Evolutionary conservation across 1,284 basidiomycete genomes (phyloP).

Genomic region (Heimioporus punctisporus): DNA sequence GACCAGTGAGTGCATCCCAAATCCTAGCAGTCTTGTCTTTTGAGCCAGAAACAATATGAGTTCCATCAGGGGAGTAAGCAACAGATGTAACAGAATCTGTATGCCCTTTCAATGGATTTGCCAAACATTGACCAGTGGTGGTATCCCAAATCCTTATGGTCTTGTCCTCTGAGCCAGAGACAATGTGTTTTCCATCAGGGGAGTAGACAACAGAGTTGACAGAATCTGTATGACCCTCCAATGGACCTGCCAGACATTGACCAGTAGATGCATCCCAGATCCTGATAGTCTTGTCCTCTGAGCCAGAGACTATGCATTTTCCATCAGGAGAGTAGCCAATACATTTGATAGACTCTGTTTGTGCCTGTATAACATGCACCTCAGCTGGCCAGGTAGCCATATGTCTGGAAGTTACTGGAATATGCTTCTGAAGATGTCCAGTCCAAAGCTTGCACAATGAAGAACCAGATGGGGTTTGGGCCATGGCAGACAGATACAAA

Average conservation of each 20-base stretch:
- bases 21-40: slow-evolving; percentile 5
- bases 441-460: slow-evolving; percentile 14
- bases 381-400: slow-evolving; percentile 21
- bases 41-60: slow-evolving; percentile 11
- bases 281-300: slow-evolving; percentile 10
- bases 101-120: slow-evolving; percentile 12
- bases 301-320: slow-evolving; percentile 14
- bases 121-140: slow-evolving; percentile 10
- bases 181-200: slow-evolving; percentile 12
- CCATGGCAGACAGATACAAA: slow-evolving; percentile 24
- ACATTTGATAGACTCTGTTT: not conserved
- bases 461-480: slow-evolving; percentile 22
- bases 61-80: slow-evolving; percentile 18
- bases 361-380: slow-evolving; percentile 8
- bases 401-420: slow-evolving; percentile 8
- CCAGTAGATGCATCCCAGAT: slow-evolving; percentile 20
- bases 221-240: not conserved
- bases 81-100: not conserved
- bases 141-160: slow-evolving; percentile 16
- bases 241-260: slow-evolving; percentile 13
- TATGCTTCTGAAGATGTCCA: slow-evolving; percentile 15
- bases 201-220: slow-evolving; percentile 13
- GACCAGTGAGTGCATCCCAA: slow-evolving; percentile 13
- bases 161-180: slow-evolving; percentile 7
- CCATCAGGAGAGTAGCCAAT: slow-evolving; percentile 25